Percentiles rank a stretch among this genome's conserved stretches.
Conservation (phyloP, 306 rosid genomes). For the Sesbania bispinosa region DNA sequence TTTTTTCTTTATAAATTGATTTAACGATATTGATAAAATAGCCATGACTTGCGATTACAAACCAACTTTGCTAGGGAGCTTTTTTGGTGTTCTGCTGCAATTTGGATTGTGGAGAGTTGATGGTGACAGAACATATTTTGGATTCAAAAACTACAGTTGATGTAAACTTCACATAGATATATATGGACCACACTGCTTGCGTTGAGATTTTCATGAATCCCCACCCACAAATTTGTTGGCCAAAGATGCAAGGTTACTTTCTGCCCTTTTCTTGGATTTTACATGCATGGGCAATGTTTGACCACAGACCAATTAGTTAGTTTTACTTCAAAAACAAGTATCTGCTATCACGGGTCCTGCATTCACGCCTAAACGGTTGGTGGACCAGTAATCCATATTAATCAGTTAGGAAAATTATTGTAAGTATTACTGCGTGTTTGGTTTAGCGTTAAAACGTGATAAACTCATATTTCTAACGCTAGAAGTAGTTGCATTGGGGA, state of each 20-base stretch:
- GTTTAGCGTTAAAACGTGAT: too few species aligned
- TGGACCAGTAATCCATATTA: neutral
- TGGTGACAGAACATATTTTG: neutral
- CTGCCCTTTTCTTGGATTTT: neutral
- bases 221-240: neutral
- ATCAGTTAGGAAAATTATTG: neutral
- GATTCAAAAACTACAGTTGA: neutral
- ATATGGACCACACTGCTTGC: neutral
- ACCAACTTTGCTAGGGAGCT: too few species aligned
- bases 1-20: neutral
- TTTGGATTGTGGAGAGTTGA: neutral
- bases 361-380: too few species aligned
- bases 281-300: neutral
- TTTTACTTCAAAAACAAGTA: neutral
- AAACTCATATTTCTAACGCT: too few species aligned
- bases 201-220: neutral
- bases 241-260: conserved; percentile 1
- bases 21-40: too few species aligned
- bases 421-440: too few species aligned
- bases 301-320: neutral
- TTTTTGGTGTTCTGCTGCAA: too few species aligned
- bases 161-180: neutral
- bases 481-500: too few species aligned
- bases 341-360: too few species aligned
- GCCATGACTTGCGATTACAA: too few species aligned